Percentiles rank a stretch among this genome's conserved stretches.
Conservation (phyloP, 331 rosid genomes). For the Spiraea crenata region DNA sequence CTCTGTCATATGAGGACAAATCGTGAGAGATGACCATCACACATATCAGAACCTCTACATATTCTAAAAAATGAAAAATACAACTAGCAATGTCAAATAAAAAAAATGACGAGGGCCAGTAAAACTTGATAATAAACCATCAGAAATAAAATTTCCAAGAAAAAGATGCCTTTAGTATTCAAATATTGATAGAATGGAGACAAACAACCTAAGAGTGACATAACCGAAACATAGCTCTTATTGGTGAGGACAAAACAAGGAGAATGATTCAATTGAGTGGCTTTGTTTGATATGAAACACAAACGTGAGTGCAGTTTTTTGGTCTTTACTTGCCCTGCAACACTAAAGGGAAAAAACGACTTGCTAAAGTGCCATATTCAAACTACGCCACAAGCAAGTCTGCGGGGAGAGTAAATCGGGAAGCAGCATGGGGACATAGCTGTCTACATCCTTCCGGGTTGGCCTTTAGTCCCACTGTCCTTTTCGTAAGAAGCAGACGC, state of each 20-base stretch:
- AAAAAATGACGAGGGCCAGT: neutral
- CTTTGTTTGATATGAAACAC: conserved; percentile 59
- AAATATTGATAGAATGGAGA: neutral
- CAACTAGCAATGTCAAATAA: neutral
- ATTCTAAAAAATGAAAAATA: neutral
- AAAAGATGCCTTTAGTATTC: neutral
- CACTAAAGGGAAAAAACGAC: conserved; percentile 12
- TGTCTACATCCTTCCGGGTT: conserved; percentile 18
- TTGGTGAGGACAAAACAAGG: conserved; percentile 63
- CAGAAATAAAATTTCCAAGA: neutral
- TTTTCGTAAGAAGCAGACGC: conserved; percentile 47
- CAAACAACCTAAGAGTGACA: conserved; percentile 33
- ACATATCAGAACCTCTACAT: too few species aligned
- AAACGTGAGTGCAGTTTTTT: conserved; percentile 42
- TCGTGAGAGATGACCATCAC: too few species aligned
- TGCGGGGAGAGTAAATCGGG: neutral
- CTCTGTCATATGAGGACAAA: too few species aligned
- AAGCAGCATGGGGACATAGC: conserved; percentile 16
- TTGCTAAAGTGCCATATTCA: conserved; percentile 13
- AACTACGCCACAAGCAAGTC: neutral
- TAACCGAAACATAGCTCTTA: conserved; percentile 31
- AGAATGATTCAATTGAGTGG: conserved; percentile 46
- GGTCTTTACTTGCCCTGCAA: conserved; percentile 32
- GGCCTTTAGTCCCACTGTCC: conserved; percentile 14
- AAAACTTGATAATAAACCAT: neutral